Percentiles rank a stretch among this genome's conserved stretches.
Conservation (phyloP, 2,329 filamentous ascomycete genomes). For the Ceratocystis albifundus region DNA sequence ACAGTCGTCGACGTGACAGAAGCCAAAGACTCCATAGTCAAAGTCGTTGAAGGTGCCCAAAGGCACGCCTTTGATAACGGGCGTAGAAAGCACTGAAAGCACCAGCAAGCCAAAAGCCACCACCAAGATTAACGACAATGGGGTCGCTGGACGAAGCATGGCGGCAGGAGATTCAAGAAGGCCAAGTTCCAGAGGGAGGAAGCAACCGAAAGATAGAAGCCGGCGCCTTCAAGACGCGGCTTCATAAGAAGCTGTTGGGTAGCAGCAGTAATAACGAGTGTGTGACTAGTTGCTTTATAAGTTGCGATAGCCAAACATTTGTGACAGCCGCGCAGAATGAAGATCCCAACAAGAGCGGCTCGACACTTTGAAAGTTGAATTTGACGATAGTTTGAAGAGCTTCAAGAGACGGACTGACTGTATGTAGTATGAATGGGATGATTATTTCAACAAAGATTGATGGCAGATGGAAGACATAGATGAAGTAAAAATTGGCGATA, state of each 20-base stretch:
- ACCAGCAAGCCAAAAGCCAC: slow-evolving; percentile 75
- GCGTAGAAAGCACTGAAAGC: slow-evolving; percentile 80
- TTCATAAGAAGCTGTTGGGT: background rate
- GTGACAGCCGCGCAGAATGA: background rate
- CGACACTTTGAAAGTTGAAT: background rate
- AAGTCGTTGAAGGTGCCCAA: slow-evolving; percentile 65
- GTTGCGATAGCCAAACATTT: background rate
- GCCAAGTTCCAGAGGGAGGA: slow-evolving; percentile 19
- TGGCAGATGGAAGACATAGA: background rate
- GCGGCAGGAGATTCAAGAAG: slow-evolving; percentile 32
- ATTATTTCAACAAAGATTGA: background rate
- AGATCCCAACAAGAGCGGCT: background rate
- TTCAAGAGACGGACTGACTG: background rate
- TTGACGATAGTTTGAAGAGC: background rate
- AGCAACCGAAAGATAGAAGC: slow-evolving; percentile 26
- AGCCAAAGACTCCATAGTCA: slow-evolving; percentile 88
- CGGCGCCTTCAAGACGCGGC: slow-evolving; percentile 39
- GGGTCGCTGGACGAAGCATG: slow-evolving; percentile 87
- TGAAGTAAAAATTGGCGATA: background rate
- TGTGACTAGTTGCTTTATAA: background rate
- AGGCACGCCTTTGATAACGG: slow-evolving; percentile 74
- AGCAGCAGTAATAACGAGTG: background rate
- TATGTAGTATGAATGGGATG: background rate
- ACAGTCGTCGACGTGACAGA: slow-evolving; percentile 55
- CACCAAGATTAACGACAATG: slow-evolving; percentile 74